Evolutionary conservation across 805 yeast species (phyloP), one percentile per base, ranked within the genome.

Genomic region (Nakazawaea laoshanensis): DNA sequence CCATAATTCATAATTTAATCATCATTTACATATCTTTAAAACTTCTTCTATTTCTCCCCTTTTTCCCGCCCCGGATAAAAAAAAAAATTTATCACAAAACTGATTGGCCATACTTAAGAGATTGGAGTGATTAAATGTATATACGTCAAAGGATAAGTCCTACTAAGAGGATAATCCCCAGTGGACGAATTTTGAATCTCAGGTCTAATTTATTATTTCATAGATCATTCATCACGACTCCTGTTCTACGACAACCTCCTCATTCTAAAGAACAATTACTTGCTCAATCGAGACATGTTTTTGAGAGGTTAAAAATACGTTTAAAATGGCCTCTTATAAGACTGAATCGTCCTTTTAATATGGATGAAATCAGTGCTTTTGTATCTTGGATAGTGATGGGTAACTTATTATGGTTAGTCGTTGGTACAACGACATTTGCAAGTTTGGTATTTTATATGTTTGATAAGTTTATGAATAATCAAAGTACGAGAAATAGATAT

Each of bases 311-410:
- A 11, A 32, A 32, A 15, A 30, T 48, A 5, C 37, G 49, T 17
- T 30, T 50, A 1, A 67, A 64, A 46, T 71, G 74, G 72, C 58
- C 70, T 0, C 48, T 71, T 9, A 49, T 65, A 2, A 49, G 76
- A 25, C 70, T 67, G 29, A 62, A 61, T 42, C 48, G 70, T 24
- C 69, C 73, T 8, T 64, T 67, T 38, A 59, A 70, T 19, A 44
- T 62, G 11, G 75, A 70, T 43, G 76, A 70, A 37, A 48, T 69
- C 12, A 65, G 72, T 2, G 77, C 79, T 1, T 67, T 72, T 43
- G 55, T 66, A 7, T 70, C 77, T 4, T 72, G 75, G 75, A 48
- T 70, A 9, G 59, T 72, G 19, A 67, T 72, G 74, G 78, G 77
- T 1, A 67, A 71, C 43, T 51, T 70, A 14, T 47, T 72, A 23